Evolutionary conservation across 2,329 filamentous ascomycete species (phyloP).

Genomic region (Trichoderma atroviride): DNA sequence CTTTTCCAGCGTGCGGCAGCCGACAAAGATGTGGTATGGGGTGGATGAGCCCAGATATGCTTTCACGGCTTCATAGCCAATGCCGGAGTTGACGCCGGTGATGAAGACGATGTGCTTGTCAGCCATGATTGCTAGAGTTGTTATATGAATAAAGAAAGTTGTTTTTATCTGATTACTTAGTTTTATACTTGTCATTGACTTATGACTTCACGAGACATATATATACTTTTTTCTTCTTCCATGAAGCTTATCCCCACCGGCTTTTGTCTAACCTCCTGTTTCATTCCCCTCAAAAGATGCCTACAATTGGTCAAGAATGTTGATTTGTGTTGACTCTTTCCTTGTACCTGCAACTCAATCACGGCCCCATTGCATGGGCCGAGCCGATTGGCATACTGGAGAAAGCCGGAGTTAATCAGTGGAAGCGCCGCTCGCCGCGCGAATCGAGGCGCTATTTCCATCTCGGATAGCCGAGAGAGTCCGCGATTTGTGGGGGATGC

Average conservation of each 20-base stretch:
- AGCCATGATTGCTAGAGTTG: slow-evolving; percentile 28
- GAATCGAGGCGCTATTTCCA: not conserved
- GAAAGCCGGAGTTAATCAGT: not conserved
- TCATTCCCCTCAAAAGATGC: not conserved
- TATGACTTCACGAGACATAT: not conserved
- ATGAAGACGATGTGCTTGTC: slow-evolving; percentile 52
- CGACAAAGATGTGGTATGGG: slow-evolving; percentile 60
- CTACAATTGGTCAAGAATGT: not conserved
- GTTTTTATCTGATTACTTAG: not conserved
- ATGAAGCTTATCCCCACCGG: not conserved
- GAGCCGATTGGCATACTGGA: not conserved
- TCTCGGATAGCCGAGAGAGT: slow-evolving; percentile 19
- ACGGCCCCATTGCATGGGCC: not conserved
- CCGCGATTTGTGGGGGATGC: not conserved
- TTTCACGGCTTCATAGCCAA: slow-evolving; percentile 61
- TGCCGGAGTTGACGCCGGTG: slow-evolving; percentile 63
- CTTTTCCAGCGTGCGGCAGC: slow-evolving; percentile 54
- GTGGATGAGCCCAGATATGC: slow-evolving; percentile 51
- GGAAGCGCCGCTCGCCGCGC: not conserved
- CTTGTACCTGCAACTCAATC: not conserved
- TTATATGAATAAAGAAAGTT: not conserved
- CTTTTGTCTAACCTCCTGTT: not conserved
- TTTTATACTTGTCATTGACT: not conserved
- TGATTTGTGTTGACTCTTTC: not conserved
- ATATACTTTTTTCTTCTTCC: not conserved